Base-by-base conservation (phyloP, 805 yeast species). In the Clavispora fructus region DNA sequence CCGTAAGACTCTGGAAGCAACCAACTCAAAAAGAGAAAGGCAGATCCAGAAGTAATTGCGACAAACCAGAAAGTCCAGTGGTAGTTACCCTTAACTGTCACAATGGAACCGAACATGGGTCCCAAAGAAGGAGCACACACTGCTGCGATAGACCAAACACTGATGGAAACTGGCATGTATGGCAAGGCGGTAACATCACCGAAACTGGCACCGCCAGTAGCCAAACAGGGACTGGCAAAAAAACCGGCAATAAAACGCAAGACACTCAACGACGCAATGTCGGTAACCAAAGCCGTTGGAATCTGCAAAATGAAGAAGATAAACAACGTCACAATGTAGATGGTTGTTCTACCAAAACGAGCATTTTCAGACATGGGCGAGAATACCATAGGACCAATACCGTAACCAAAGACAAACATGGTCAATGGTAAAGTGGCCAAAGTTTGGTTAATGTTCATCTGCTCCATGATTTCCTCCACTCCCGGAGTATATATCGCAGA, bases 311-410 rank as follows among this genome's bases (percentile, higher is more conserved):
- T 60, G 42, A 68, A 56, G 51, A 78, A 81, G 2, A 78, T 39
- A 45, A 77, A 62, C 31, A 79, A 60, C 2, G 83, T 68, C 16
- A 62, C 40, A 23, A 73, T 64, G 50, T 79, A 80, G 37, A 78
- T 69, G 17, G 70, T 63, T 45, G 76, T 77, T 46, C 85, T 68
- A 12, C 85, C 85, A 37, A 78, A 58, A 4, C 59, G 56, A 3
- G 80, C 75, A 41, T 76, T 70, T 56, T 82, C 87, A 11, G 82
- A 74, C 48, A 81, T 51, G 3, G 87, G 86, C 0, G 83, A 74
- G 41, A 79, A 74, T 2, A 79, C 48, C 65, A 80, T 64, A 2
- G 84, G 85, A 1, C 85, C 84, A 25, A 79, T 41, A 42, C 82
- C 85, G 56, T 81, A 80, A 9, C 85, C 87, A 25, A 79, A 51